Conservation (phyloP, 2,329 filamentous ascomycete species). For the Sphaerostilbella broomeana region DNA sequence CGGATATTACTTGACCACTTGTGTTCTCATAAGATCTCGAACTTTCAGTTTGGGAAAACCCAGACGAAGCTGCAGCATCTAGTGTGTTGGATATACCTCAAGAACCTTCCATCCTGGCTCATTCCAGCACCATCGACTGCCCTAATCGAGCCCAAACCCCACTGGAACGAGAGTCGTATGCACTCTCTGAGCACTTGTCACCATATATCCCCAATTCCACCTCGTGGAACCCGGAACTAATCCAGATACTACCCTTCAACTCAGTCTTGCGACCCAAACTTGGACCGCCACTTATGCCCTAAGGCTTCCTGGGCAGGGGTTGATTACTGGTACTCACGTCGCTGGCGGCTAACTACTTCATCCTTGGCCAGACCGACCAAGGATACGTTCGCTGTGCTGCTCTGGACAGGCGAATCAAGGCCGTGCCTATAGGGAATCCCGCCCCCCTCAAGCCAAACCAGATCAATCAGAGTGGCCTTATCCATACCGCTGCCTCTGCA, state of each 20-base stretch:
- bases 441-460: constrained; percentile 9
- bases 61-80: constrained; percentile 11
- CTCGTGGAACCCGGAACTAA: constrained; percentile 15
- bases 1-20: constrained; percentile 8
- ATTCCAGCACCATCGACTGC: constrained; percentile 14
- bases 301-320: constrained; percentile 11
- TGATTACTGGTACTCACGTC: constrained; percentile 18
- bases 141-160: constrained; percentile 9
- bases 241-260: constrained; percentile 15
- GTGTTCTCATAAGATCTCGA: constrained; percentile 10
- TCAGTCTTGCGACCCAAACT: constrained; percentile 11
- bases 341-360: constrained; percentile 13
- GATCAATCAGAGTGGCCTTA: constrained; percentile 4
- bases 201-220: constrained; percentile 16
- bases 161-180: constrained; percentile 7
- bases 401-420: constrained; percentile 9
- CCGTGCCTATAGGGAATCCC: constrained; percentile 7
- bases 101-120: too few relatives aligned
- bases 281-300: constrained; percentile 13
- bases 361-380: constrained; percentile 9
- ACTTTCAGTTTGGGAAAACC: constrained; percentile 7
- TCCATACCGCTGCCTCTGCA: constrained; percentile 3
- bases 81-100: too few relatives aligned
- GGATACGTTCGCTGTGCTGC: constrained; percentile 8
- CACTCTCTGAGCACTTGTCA: constrained; percentile 11